These are phyloP conservation scores for Ustulina deusta DNA, from an alignment of 2,329 filamentous ascomycete genomes.

Conservation along the genomic window DNA sequence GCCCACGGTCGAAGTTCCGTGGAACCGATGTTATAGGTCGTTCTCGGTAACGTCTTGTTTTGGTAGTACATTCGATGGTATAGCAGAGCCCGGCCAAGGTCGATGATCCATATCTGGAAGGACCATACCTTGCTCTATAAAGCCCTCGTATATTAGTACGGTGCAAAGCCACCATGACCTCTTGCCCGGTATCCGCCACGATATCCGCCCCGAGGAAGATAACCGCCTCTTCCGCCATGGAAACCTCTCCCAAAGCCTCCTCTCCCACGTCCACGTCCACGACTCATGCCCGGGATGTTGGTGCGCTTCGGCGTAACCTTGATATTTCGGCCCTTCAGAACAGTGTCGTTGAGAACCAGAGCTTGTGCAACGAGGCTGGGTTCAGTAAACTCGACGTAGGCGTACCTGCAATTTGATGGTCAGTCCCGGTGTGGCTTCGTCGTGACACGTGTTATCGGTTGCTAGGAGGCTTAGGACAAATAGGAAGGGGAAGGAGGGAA, in stretches of 20 bases:
- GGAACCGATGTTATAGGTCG: slow-evolving; percentile 20
- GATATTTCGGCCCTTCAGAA: slow-evolving; percentile 93
- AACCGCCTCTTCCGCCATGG: slow-evolving; percentile 64
- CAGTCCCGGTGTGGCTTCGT: slow-evolving; percentile 8
- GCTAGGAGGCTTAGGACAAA: neutral
- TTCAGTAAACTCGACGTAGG: slow-evolving; percentile 98
- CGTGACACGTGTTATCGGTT: neutral
- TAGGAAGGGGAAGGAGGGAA: neutral
- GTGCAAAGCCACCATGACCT: slow-evolving; percentile 67
- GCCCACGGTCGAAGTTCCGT: slow-evolving; percentile 5
- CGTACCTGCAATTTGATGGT: slow-evolving; percentile 74
- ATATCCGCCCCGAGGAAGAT: slow-evolving; percentile 67
- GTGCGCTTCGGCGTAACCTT: slow-evolving; percentile 97
- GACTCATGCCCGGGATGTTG: slow-evolving; percentile 93
- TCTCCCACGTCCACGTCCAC: slow-evolving; percentile 74
- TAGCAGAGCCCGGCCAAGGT: slow-evolving; percentile 14
- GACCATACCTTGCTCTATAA: neutral
- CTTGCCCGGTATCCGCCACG: slow-evolving; percentile 71
- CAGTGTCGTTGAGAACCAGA: slow-evolving; percentile 93
- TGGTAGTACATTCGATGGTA: slow-evolving; percentile 33
- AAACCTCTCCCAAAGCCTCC: slow-evolving; percentile 65
- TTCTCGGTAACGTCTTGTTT: slow-evolving; percentile 27
- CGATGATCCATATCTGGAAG: slow-evolving; percentile 18
- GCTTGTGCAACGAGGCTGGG: slow-evolving; percentile 92
- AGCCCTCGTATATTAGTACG: slow-evolving; percentile 63